These are phyloP conservation scores for Pontederia paniculata DNA, from an alignment of 176 grass and related monocot species.

Conservation along the genomic window DNA sequence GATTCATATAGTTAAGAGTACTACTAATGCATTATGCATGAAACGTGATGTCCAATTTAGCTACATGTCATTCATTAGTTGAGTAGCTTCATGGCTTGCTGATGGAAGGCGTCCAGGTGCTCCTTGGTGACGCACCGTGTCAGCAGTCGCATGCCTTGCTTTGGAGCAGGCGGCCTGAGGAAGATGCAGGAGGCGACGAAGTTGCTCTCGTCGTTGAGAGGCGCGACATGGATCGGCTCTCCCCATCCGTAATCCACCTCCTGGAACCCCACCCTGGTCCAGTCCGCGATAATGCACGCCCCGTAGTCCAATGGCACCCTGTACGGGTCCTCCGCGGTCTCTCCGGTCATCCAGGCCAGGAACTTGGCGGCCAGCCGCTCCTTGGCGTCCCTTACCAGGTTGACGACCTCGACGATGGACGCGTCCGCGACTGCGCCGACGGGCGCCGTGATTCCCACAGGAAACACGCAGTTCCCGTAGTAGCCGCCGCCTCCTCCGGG, in stretches of 20 bases:
- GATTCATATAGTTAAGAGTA: too few relatives aligned
- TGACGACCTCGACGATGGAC: background rate
- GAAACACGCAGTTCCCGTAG: background rate
- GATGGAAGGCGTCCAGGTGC: background rate
- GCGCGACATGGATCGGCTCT: background rate
- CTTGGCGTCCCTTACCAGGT: background rate
- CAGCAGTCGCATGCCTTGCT: background rate
- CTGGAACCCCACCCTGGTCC: background rate
- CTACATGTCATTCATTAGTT: too few relatives aligned
- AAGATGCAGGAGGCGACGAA: conserved; percentile 1
- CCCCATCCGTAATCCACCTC: conserved; percentile 8
- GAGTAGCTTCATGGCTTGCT: background rate
- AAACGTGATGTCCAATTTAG: too few relatives aligned
- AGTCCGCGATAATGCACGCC: background rate
- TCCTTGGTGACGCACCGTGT: background rate
- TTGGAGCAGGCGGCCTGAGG: background rate
- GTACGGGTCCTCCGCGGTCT: background rate
- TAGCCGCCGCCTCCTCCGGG: background rate
- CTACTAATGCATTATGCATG: too few relatives aligned
- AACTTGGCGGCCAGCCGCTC: background rate
- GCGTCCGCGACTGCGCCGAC: background rate
- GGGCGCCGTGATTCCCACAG: background rate
- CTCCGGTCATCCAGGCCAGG: background rate
- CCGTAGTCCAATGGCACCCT: background rate
- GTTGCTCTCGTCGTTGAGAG: conserved; percentile 1